Percentiles rank a stretch among this genome's conserved stretches.
Conservation (phyloP, 108 stramenopile species). For the Fistulifera solaris region DNA sequence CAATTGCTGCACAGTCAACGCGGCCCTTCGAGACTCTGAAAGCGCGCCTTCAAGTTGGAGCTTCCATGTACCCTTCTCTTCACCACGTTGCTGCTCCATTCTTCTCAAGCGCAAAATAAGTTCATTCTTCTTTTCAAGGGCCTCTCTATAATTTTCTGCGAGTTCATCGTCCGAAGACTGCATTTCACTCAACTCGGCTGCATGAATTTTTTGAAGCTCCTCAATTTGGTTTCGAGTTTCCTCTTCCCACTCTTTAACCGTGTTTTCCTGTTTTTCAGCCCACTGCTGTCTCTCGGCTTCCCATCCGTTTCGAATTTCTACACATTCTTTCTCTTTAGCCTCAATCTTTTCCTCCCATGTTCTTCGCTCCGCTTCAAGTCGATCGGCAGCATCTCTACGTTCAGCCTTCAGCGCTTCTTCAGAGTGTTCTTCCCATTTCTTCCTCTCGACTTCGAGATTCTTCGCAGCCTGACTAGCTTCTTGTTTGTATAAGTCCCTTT, state of each 20-base stretch:
- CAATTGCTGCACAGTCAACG: neutral
- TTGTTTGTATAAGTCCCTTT: constrained; percentile 1
- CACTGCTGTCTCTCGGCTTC: no score
- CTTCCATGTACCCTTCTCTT: constrained; percentile 11
- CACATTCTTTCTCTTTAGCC: no score
- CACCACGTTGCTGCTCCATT: constrained; percentile 4
- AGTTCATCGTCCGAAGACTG: no score
- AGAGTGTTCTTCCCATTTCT: neutral
- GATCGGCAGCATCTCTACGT: neutral
- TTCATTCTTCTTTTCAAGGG: constrained; percentile 1
- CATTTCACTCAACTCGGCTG: no score
- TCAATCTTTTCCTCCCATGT: no score
- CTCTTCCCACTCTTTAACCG: no score
- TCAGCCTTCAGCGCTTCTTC: constrained; percentile 1
- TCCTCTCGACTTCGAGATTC: neutral
- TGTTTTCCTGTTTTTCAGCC: no score
- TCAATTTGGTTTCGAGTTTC: no score
- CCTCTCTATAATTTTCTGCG: constrained; percentile 2
- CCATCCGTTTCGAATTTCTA: no score
- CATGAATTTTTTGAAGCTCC: no score
- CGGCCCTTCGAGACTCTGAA: constrained; percentile 1
- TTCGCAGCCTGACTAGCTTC: neutral
- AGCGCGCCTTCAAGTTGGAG: constrained; percentile 10
- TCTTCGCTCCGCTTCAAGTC: no score
- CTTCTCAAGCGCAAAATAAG: neutral